These are phyloP conservation scores for Podospora pseudoanserina DNA, from an alignment of 495 filamentous ascomycete genomes.

Conservation along the genomic window DNA sequence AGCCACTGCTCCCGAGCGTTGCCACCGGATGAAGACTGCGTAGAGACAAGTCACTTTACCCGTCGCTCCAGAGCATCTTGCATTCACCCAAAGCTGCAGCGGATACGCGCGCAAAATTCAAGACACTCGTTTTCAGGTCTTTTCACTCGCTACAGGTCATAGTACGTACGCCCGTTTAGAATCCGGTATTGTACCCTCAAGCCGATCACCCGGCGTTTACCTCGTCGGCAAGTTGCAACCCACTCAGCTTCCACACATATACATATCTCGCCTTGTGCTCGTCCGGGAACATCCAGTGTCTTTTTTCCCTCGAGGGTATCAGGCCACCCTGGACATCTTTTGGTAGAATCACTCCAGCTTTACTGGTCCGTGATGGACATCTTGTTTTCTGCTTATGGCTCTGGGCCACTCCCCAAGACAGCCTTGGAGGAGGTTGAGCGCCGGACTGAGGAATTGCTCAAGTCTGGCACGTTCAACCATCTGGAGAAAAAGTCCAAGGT, in stretches of 20 bases:
- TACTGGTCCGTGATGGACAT: slow-evolving; percentile 25
- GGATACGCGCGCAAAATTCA: slow-evolving; percentile 34
- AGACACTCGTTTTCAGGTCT: slow-evolving; percentile 23
- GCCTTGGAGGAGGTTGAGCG: slow-evolving; percentile 29
- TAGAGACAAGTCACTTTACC: slow-evolving; percentile 34
- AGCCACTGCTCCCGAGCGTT: slow-evolving; percentile 12
- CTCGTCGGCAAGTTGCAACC: slow-evolving; percentile 14
- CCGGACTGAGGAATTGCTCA: slow-evolving; percentile 29
- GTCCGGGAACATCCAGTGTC: not conserved
- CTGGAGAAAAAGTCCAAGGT: slow-evolving; percentile 53
- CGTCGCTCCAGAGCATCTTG: slow-evolving; percentile 32
- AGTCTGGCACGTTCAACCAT: slow-evolving; percentile 43
- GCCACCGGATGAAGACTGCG: slow-evolving; percentile 29
- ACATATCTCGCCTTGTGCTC: slow-evolving; percentile 9
- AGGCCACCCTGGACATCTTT: not conserved
- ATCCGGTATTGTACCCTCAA: slow-evolving; percentile 7
- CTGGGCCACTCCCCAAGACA: slow-evolving; percentile 23
- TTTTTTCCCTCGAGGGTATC: not conserved
- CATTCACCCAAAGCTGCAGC: slow-evolving; percentile 36
- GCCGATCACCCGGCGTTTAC: slow-evolving; percentile 21
- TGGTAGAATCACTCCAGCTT: slow-evolving; percentile 9
- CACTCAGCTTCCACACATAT: slow-evolving; percentile 13
- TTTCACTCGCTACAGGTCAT: slow-evolving; percentile 14
- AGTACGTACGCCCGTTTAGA: not conserved
- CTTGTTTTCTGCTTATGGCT: slow-evolving; percentile 20